phyloP scores from a whole-genome alignment of 179 eudicot genomes.

The Patellifolia procumbens region DNA sequence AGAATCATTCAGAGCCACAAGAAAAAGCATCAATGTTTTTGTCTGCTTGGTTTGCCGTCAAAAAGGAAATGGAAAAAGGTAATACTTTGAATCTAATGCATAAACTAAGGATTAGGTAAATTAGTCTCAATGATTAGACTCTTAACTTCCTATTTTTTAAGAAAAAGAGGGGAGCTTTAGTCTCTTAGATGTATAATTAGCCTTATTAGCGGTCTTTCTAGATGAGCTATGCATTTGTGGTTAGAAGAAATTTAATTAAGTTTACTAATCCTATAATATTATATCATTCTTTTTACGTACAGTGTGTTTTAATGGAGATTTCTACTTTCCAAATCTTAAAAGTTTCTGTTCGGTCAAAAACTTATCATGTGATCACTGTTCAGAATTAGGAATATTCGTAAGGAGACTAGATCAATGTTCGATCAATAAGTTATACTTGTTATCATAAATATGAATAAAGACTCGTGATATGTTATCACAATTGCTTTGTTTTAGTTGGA shows the following conservation, averaged over 20 bases:
- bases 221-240: constrained; percentile 3
- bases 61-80: neutral
- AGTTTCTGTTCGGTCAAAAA: neutral
- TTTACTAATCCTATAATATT: neutral
- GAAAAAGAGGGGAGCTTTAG: neutral
- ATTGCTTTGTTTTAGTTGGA: constrained; percentile 2
- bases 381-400: neutral
- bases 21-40: neutral
- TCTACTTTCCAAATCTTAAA: neutral
- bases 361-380: constrained; percentile 4
- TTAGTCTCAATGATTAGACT: neutral
- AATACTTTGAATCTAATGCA: neutral
- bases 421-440: constrained; percentile 10
- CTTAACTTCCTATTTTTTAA: too few species aligned
- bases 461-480: constrained; percentile 12
- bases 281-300: neutral
- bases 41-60: neutral
- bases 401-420: neutral
- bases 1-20: neutral
- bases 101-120: neutral
- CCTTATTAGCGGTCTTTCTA: constrained; percentile 2
- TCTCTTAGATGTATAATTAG: neutral
- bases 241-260: neutral
- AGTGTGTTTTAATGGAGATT: neutral
- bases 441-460: constrained; percentile 8